Base-by-base conservation (phyloP, 352 stramenopile genomes). In the Pythium rishiriense region DNA sequence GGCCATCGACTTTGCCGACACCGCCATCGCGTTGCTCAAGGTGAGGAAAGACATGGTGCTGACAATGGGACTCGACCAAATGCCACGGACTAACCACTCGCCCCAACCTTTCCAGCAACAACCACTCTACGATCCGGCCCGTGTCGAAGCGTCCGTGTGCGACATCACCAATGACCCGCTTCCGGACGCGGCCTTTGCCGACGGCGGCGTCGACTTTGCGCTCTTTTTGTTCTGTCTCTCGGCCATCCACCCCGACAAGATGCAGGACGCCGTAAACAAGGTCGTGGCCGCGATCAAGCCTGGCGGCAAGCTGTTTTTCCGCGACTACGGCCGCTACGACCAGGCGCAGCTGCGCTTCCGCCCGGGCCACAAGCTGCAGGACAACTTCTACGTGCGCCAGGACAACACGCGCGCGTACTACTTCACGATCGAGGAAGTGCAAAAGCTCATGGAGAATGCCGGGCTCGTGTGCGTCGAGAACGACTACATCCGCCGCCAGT, bases 361-460 rank as follows among this genome's bases (percentile, higher is more conserved):
- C 14, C 57, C 80, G 15, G 87, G 84, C 31, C 83, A 90, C 68
- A 93, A 96, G 54, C 75, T 98, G 25, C 88, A 94, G 51, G 87
- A 98, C 2, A 98, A 99, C 66, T 98, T 97, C 46, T 99, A 98
- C 77, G 83, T 96, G 37, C 94, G 97, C 56, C 81, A 96, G 66
- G 96, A 98, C 79, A 97, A 97, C 62, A 99, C 96, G 4, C 89
- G 92, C 28, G 96, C 91, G 61, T 99, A 98, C 75, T 99, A 98
- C 72, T 99, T 99, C 54, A 92, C 87, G 45, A 88, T 76, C 6
- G 82, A 94, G 28, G 83, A 96, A 68, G 57, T 96, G n/a, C 57
- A 74, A 25, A 58, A 79, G n/a, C 62, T 96, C 25, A 87, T 91
- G 49, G 72, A 66, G 0, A 63, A 70, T 1, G 83, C 79, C 14